Conservation (phyloP, 345 rosid genomes). For the Hibiscus tridactylites region DNA sequence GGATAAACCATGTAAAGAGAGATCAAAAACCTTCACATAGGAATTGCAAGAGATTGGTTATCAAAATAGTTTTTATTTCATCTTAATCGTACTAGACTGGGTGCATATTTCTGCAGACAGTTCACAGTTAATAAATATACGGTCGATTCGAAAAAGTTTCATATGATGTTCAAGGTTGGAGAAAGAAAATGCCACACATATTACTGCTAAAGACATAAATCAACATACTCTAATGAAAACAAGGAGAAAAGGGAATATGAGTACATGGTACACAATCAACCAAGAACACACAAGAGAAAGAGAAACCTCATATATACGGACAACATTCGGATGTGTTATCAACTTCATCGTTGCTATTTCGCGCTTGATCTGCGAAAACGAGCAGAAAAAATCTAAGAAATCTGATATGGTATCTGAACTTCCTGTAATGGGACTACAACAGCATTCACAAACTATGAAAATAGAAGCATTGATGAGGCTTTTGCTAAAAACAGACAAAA, state of each 20-base stretch:
- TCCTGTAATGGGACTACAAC: not conserved
- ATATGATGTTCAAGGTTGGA: too few relatives aligned
- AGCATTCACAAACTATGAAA: not conserved
- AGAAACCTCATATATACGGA: slow-evolving; percentile 67
- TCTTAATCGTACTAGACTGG: not conserved
- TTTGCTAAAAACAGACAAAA: not conserved
- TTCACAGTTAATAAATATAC: not conserved
- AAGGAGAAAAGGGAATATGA: not conserved
- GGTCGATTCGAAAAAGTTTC: too few relatives aligned
- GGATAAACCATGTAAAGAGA: not conserved
- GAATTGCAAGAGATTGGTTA: not conserved
- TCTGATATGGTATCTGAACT: not conserved
- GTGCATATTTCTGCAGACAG: not conserved
- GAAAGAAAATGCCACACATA: too few relatives aligned
- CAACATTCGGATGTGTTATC: slow-evolving; percentile 91
- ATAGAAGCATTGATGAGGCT: not conserved
- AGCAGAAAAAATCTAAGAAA: slow-evolving; percentile 8
- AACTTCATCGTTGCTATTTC: slow-evolving; percentile 93
- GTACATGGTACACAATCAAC: not conserved
- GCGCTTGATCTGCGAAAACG: slow-evolving; percentile 63
- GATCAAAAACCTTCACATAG: not conserved
- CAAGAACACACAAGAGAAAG: slow-evolving; percentile 3
- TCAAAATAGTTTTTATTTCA: not conserved
- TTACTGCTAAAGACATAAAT: not conserved
- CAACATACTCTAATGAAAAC: not conserved